Conservation (phyloP, 2,329 filamentous ascomycete species). For the Fusarium chuoi region DNA sequence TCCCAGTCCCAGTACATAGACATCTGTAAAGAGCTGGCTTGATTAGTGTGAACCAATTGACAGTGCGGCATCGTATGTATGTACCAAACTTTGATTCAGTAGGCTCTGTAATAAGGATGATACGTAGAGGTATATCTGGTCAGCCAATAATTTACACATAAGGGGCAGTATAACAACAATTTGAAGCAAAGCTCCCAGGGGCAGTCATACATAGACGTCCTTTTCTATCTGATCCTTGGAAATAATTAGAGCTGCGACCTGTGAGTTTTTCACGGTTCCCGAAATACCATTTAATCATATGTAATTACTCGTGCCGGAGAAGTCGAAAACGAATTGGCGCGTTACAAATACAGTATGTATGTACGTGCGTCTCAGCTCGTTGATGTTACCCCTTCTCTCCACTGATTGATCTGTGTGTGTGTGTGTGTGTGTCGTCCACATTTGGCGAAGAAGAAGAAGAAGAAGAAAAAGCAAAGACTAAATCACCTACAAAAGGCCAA, state of each 20-base stretch:
- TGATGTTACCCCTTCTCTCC: slow-evolving; percentile 40
- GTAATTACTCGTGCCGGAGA: slow-evolving; percentile 2
- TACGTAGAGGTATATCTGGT: background rate
- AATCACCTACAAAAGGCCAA: slow-evolving; percentile 8
- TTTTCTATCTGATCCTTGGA: background rate
- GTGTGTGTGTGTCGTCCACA: slow-evolving; percentile 17
- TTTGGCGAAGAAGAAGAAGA: slow-evolving; percentile 4
- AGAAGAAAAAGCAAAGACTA: slow-evolving; percentile 29
- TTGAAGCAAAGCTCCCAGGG: slow-evolving; percentile 8
- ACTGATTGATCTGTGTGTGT: slow-evolving; percentile 15
- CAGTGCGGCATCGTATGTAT: slow-evolving; percentile 3
- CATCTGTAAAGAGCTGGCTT: slow-evolving; percentile 2
- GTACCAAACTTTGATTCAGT: slow-evolving; percentile 16
- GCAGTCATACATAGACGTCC: background rate
- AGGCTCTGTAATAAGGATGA: background rate
- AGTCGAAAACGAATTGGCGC: slow-evolving; percentile 7
- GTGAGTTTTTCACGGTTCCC: slow-evolving; percentile 9
- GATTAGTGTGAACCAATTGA: slow-evolving; percentile 22
- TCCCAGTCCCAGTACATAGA: too few species aligned
- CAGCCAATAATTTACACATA: slow-evolving; percentile 9
- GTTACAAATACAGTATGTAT: slow-evolving; percentile 32
- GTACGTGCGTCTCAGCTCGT: slow-evolving; percentile 20
- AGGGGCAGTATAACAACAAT: slow-evolving; percentile 23
- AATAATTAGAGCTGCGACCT: background rate
- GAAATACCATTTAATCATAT: background rate